Percentiles rank a stretch among this genome's conserved stretches.
These are phyloP conservation scores for Thymus mandschuricus DNA, from an alignment of 257 asterid genomes.

Conservation along the genomic window DNA sequence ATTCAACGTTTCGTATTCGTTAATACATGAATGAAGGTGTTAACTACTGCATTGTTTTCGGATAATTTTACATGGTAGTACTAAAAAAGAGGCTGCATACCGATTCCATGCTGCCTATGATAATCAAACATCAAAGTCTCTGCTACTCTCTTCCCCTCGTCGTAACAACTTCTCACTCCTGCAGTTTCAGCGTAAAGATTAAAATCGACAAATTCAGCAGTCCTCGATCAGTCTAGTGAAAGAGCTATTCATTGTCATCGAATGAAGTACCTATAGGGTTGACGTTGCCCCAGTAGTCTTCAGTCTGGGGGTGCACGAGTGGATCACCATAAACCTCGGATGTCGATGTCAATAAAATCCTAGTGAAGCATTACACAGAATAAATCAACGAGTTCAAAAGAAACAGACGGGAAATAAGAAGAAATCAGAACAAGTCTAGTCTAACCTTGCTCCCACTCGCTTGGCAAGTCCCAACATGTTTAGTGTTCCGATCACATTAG, in stretches of 20 bases:
- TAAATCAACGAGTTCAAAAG: slow-evolving; percentile 12
- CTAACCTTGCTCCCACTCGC: slow-evolving; percentile 96
- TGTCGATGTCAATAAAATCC: slow-evolving; percentile 94
- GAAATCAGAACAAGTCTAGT: neutral
- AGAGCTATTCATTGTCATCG: neutral
- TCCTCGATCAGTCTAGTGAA: neutral
- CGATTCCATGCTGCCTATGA: slow-evolving; percentile 95
- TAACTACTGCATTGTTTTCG: neutral
- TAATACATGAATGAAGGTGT: neutral
- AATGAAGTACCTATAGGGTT: slow-evolving; percentile 81
- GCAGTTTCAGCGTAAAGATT: slow-evolving; percentile 32
- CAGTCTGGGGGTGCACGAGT: slow-evolving; percentile 91
- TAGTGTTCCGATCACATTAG: slow-evolving; percentile 91
- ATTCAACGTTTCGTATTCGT: slow-evolving; percentile 24
- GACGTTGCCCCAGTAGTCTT: slow-evolving; percentile 98
- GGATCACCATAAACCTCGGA: slow-evolving; percentile 99
- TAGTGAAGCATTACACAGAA: slow-evolving; percentile 27
- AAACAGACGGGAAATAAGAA: neutral
- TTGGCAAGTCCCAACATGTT: slow-evolving; percentile 99
- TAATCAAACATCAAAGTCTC: slow-evolving; percentile 98
- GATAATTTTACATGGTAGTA: neutral
- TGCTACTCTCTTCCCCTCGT: slow-evolving; percentile 94
- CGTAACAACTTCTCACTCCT: slow-evolving; percentile 98
- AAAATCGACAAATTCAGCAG: neutral
- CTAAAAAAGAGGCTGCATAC: slow-evolving; percentile 40